A percentile compares a stretch with the other conserved stretches of the same genome.
These are phyloP conservation scores for Penicillium sp. DNA, from an alignment of 2,329 filamentous ascomycete genomes.

Conservation along the genomic window DNA sequence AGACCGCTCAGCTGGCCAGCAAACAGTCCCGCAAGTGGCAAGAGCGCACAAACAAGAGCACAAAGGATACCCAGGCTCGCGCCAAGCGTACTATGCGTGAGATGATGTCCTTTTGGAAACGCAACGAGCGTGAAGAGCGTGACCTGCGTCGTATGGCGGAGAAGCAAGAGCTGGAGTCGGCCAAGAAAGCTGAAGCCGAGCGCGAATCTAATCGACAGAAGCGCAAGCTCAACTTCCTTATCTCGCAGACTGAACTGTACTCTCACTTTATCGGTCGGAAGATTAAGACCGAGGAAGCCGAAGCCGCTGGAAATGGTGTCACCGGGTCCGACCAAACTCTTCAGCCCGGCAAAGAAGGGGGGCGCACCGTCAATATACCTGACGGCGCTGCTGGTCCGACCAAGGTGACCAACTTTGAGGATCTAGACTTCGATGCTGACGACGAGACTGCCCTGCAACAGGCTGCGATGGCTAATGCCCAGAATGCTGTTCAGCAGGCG, in stretches of 20 bases:
- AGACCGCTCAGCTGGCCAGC: slow-evolving; percentile 93
- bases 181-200: slow-evolving; percentile 94
- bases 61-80: slow-evolving; percentile 93
- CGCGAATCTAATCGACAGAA: slow-evolving; percentile 97
- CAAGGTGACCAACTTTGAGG: slow-evolving; percentile 92
- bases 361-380: slow-evolving; percentile 53
- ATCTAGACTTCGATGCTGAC: slow-evolving; percentile 93
- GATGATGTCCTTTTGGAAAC: slow-evolving; percentile 99
- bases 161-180: slow-evolving; percentile 93
- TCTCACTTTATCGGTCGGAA: slow-evolving; percentile 99
- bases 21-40: slow-evolving; percentile 99
- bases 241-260: slow-evolving; percentile 97
- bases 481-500: slow-evolving; percentile 92
- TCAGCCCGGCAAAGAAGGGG: slow-evolving; percentile 36
- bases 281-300: slow-evolving; percentile 95
- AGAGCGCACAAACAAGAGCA: slow-evolving; percentile 95
- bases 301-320: slow-evolving; percentile 83
- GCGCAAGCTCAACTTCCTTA: slow-evolving; percentile 98
- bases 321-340: slow-evolving; percentile 55
- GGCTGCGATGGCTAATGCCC: slow-evolving; percentile 92
- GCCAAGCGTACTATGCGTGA: slow-evolving; percentile 99
- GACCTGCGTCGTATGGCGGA: slow-evolving; percentile 93
- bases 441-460: slow-evolving; percentile 81
- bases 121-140: slow-evolving; percentile 95
- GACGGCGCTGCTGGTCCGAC: slow-evolving; percentile 55